Evolutionary conservation across 2,329 filamentous ascomycete genomes (phyloP), one percentile per base, ranked within the genome.

Genomic region (Sporothrix protearum): DNA sequence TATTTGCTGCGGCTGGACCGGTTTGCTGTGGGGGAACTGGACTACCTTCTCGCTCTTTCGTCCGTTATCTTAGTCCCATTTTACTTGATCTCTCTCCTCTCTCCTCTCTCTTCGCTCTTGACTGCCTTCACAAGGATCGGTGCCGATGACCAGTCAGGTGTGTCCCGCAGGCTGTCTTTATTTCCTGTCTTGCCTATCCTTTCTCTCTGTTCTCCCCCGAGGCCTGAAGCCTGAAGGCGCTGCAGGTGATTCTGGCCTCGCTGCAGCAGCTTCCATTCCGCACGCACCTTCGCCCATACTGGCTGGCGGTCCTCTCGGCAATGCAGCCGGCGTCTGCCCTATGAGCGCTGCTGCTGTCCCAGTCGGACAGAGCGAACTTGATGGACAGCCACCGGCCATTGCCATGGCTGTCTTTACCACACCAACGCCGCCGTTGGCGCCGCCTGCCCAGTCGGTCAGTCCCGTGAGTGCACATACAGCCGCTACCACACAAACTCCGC

Each of bases 281-380:
- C 36, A 16, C 22, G 22, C 45, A 0, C 51, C 68, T 2, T 47
- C 28, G 5, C 36, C 53, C 4, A n/a, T 36, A 16, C 33, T 33
- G 8, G 33, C n/a, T 5, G 42, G 33, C 1, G 53, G 25, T 28
- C 25, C 22, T 14, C 28, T n/a, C 7, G 47, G 30, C 6, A 49
- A 69, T n/a, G 42, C 30, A 1, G 51, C 47, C 19, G 19, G 14
- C 4, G 57, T 61, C n/a, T 39, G 59, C n/a, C 42, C 66, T 5
- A 19, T 42, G 57, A 42, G 59, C n/a, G 49, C 59, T n/a, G 51
- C 45, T 6, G 39, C 51, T 3, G 33, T 63, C 1, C 53, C 63
- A 19, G 47, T 57, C 25, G 30, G 42, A 19, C 30, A 63, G 7
- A 47, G 61, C 49, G 71, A 72, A 36, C 72, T 73, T 28, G 70